These are phyloP conservation scores for Aspergillus sp. DNA, from an alignment of 2,329 filamentous ascomycete genomes.

Conservation along the genomic window DNA sequence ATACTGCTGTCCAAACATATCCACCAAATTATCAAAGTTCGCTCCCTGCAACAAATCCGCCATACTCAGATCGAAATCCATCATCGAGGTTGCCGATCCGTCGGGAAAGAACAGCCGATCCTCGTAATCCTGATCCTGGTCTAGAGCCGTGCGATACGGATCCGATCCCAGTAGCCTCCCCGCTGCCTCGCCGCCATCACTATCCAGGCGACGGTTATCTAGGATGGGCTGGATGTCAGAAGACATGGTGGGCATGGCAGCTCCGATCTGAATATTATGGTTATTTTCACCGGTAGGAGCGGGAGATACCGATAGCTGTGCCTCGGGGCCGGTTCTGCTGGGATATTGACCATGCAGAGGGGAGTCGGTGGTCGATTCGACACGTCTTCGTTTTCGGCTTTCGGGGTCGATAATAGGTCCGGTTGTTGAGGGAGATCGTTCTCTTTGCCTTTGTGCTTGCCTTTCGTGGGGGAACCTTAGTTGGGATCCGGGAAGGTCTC, in stretches of 20 bases:
- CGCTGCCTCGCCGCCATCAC: not conserved
- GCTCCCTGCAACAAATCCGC: constrained; percentile 33
- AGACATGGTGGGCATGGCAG: not conserved
- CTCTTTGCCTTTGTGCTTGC: not conserved
- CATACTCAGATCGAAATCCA: constrained; percentile 32
- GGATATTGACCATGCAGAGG: not conserved
- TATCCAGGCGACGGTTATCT: not conserved
- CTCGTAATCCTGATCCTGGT: not conserved
- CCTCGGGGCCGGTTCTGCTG: too few relatives aligned
- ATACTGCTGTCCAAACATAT: constrained; percentile 33
- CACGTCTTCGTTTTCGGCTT: not conserved
- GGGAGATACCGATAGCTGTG: too few relatives aligned
- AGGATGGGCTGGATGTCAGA: not conserved
- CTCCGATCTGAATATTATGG: not conserved
- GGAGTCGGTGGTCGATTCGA: not conserved
- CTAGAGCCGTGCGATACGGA: not conserved
- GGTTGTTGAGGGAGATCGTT: not conserved
- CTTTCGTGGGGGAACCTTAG: not conserved
- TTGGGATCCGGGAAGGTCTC: not conserved
- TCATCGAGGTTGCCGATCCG: not conserved
- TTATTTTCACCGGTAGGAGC: too few relatives aligned
- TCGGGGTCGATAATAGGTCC: not conserved
- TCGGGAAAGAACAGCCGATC: constrained; percentile 1
- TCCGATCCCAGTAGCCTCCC: not conserved
- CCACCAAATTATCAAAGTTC: constrained; percentile 33